Conservation (phyloP, 78 protist species). For the Tieghemostelium lacteum region DNA sequence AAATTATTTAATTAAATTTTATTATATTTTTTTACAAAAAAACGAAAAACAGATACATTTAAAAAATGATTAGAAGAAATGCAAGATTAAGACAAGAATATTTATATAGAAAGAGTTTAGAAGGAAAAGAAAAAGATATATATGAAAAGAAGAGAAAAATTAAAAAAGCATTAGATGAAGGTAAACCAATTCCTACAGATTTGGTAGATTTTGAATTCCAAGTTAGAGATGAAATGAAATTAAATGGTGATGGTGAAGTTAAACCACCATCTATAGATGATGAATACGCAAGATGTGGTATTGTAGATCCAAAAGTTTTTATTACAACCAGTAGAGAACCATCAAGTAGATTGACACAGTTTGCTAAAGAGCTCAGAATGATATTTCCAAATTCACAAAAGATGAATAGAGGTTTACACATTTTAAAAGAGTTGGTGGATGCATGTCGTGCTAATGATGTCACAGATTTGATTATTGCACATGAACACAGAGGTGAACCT, state of each 20-base stretch:
- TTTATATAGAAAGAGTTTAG: conserved; percentile 90
- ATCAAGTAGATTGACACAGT: conserved; percentile 88
- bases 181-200: conserved; percentile 92
- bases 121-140: conserved; percentile 81
- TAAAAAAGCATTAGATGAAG: conserved; percentile 83
- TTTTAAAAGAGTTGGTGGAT: conserved; percentile 91
- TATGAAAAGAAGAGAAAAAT: conserved; percentile 86
- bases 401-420: conserved; percentile 95
- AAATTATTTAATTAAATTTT: too few relatives aligned
- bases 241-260: conserved; percentile 18
- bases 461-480: conserved; percentile 97
- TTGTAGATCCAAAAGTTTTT: conserved; percentile 96
- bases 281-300: conserved; percentile 98
- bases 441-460: conserved; percentile 92
- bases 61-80: conserved; percentile 74
- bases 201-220: conserved; percentile 81
- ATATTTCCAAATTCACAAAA: conserved; percentile 96
- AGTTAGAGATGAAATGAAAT: conserved; percentile 71
- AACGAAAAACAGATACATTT: not conserved
- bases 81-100: conserved; percentile 92
- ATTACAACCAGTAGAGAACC: conserved; percentile 98
- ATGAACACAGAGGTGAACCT: conserved; percentile 98
- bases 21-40: too few relatives aligned
- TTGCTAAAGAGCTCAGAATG: conserved; percentile 91
- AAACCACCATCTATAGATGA: conserved; percentile 91